A percentile compares a stretch with the other conserved stretches of the same genome.
Conservation (phyloP, 805 yeast genomes). For the Candida methanosorbosa region DNA sequence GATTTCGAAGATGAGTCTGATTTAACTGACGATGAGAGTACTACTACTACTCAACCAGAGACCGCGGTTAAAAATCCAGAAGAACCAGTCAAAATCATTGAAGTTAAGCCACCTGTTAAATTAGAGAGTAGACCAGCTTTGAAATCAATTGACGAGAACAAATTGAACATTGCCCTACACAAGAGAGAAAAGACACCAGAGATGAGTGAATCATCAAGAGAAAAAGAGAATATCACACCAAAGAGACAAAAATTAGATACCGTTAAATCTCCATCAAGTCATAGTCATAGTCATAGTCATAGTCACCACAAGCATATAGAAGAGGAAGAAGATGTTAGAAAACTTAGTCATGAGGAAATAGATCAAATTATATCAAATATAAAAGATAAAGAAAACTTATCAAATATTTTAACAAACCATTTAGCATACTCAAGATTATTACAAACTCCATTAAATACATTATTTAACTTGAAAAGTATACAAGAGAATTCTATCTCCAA, state of each 20-base stretch:
- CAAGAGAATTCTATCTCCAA: constrained; percentile 38
- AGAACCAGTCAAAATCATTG: not conserved
- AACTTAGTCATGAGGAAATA: constrained; percentile 14
- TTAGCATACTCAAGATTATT: constrained; percentile 84
- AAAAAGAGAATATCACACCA: not conserved
- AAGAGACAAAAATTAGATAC: constrained; percentile 1
- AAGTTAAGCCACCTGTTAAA: not conserved
- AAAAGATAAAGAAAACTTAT: constrained; percentile 40
- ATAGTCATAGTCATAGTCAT: not conserved
- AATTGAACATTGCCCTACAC: not conserved
- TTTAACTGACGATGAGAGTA: constrained; percentile 5
- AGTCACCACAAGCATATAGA: not conserved
- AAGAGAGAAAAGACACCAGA: not conserved
- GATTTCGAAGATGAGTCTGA: constrained; percentile 7
- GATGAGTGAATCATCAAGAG: not conserved
- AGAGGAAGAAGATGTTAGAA: not conserved
- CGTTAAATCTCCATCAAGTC: not conserved
- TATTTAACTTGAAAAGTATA: constrained; percentile 50
- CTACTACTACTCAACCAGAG: not conserved
- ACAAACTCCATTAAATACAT: constrained; percentile 74
- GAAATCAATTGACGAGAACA: not conserved
- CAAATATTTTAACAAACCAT: constrained; percentile 68
- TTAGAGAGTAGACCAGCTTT: not conserved
- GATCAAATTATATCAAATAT: constrained; percentile 23
- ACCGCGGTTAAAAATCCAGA: not conserved